Percentiles rank a stretch among this genome's conserved stretches.
phyloP scores from a whole-genome alignment of 2,329 filamentous ascomycete genomes.

The Stagonosporopsis tanaceti region DNA sequence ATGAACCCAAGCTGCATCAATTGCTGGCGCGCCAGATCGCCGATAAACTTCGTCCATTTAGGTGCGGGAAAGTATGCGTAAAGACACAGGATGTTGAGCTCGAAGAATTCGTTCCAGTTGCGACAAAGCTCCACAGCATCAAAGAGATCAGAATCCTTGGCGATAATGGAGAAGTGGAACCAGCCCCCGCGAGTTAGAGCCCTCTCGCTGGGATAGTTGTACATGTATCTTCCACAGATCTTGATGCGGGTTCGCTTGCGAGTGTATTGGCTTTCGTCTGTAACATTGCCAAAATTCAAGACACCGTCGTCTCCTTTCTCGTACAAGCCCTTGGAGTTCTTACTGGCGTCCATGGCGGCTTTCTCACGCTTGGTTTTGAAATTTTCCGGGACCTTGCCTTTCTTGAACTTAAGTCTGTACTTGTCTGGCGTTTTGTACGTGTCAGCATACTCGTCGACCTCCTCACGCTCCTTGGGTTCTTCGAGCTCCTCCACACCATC shows the following conservation, averaged over 20 bases:
- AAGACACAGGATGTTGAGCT: slow-evolving; percentile 56
- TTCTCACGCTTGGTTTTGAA: slow-evolving; percentile 47
- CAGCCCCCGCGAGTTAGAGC: slow-evolving; percentile 59
- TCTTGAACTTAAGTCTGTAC: slow-evolving; percentile 18
- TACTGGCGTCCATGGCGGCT: slow-evolving; percentile 27
- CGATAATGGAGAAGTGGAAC: slow-evolving; percentile 61
- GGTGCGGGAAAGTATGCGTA: slow-evolving; percentile 59
- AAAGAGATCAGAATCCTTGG: slow-evolving; percentile 57
- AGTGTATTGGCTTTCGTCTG: slow-evolving; percentile 43
- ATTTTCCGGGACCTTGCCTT: slow-evolving; percentile 22
- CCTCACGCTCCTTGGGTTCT: slow-evolving; percentile 33
- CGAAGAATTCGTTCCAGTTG: slow-evolving; percentile 61
- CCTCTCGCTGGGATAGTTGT: slow-evolving; percentile 60
- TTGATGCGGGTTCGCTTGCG: slow-evolving; percentile 55
- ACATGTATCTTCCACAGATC: slow-evolving; percentile 59
- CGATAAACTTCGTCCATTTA: slow-evolving; percentile 55
- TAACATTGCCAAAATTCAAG: slow-evolving; percentile 50
- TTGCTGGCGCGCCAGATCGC: slow-evolving; percentile 50
- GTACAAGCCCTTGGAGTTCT: slow-evolving; percentile 5
- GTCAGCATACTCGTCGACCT: slow-evolving; percentile 18
- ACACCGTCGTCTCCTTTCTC: slow-evolving; percentile 26
- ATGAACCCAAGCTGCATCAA: slow-evolving; percentile 54
- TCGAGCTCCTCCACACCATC: slow-evolving; percentile 48
- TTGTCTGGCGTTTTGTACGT: slow-evolving; percentile 16
- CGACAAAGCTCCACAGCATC: slow-evolving; percentile 58